Percentiles rank a stretch among this genome's conserved stretches.
Conservation (phyloP, 2,329 filamentous ascomycete genomes). For the Parascedosporium putredinis region DNA sequence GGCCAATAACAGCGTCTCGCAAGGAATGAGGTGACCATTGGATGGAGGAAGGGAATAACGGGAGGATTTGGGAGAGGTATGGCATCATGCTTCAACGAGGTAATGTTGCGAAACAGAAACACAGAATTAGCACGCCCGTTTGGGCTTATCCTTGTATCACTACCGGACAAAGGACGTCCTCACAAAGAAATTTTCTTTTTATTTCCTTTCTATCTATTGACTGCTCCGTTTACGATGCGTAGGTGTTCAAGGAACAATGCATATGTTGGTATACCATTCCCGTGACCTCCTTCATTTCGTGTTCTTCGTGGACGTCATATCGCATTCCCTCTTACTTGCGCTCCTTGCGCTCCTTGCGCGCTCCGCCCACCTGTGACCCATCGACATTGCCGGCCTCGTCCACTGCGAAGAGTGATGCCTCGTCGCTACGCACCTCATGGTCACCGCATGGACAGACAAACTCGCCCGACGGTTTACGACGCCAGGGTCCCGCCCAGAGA, state of each 20-base stretch:
- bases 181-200: conserved; percentile 1
- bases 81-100: no score
- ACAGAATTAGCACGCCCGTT: background rate
- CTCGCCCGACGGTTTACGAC: background rate
- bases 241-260: background rate
- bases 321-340: background rate
- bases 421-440: background rate
- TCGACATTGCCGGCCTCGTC: background rate
- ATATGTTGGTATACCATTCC: background rate
- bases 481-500: conserved; percentile 4
- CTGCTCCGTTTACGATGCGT: background rate
- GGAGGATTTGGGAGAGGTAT: no score
- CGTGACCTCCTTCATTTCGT: background rate
- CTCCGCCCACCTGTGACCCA: background rate
- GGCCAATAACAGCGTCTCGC: no score
- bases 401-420: background rate
- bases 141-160: background rate
- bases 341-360: background rate
- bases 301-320: no score
- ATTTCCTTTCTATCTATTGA: conserved; percentile 1
- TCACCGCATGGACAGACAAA: conserved; percentile 6
- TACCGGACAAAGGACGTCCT: background rate
- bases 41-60: no score
- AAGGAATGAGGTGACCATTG: no score
- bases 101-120: background rate